Percentiles rank a stretch among this genome's conserved stretches.
Evolutionary conservation across 2,329 filamentous ascomycete genomes (phyloP).

Genomic region (Exophiala sp.): DNA sequence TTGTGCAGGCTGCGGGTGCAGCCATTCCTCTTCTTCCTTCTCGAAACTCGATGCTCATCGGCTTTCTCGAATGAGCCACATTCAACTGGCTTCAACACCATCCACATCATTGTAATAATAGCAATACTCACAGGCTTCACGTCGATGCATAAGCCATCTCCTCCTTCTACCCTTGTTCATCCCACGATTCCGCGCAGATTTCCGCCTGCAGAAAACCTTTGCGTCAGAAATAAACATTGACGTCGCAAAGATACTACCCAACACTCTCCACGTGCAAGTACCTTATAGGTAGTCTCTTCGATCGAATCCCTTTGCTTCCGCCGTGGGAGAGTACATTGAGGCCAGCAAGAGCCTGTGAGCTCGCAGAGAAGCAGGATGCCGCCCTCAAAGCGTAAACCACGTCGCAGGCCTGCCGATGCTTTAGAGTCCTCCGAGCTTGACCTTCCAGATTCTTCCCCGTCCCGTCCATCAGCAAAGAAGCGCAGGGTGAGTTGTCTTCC

Average conservation of each 20-base stretch:
- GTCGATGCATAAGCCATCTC: not conserved
- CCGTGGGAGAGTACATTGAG: not conserved
- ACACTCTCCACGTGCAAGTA: not conserved
- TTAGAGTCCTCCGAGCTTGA: constrained; percentile 40
- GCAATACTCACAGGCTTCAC: not conserved
- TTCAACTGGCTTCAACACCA: not conserved
- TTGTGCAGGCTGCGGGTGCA: too few relatives aligned
- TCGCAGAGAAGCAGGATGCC: constrained; percentile 18
- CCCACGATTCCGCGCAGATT: constrained; percentile 5
- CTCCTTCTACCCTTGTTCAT: not conserved
- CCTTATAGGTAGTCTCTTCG: not conserved
- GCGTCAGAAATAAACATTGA: constrained; percentile 26
- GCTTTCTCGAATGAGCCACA: too few relatives aligned
- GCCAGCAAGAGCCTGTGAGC: not conserved
- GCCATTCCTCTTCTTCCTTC: too few relatives aligned
- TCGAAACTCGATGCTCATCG: too few relatives aligned
- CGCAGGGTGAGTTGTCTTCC: constrained; percentile 41
- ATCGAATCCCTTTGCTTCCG: not conserved
- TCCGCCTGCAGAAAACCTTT: constrained; percentile 14
- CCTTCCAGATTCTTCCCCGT: constrained; percentile 46
- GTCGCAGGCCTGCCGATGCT: constrained; percentile 21
- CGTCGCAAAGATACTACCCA: constrained; percentile 19
- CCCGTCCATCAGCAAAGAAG: constrained; percentile 46
- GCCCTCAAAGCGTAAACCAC: constrained; percentile 27
- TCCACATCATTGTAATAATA: not conserved